Percentiles rank a stretch among this genome's conserved stretches.
Evolutionary conservation across 257 asterid genomes (phyloP).

Genomic region (Cinchona pubescens): DNA sequence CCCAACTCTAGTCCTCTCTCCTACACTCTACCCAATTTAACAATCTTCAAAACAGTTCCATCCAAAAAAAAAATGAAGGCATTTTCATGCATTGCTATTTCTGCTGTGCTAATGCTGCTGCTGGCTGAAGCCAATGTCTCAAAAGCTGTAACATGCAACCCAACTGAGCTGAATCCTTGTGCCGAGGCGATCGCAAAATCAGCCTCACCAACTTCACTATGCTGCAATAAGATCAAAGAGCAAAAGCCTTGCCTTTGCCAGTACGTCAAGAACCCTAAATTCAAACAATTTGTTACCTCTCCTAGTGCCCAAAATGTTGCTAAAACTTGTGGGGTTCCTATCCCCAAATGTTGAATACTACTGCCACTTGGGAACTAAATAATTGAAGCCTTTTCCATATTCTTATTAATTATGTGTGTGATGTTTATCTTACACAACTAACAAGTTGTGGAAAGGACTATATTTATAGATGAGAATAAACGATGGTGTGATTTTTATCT

Average conservation of each 20-base stretch:
- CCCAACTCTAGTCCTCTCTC: not conserved
- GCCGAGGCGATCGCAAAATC: slow-evolving; percentile 19
- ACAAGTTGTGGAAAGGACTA: too few species aligned
- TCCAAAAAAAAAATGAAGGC: slow-evolving; percentile 35
- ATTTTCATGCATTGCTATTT: slow-evolving; percentile 13
- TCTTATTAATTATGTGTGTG: too few species aligned
- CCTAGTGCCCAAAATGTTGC: slow-evolving; percentile 29
- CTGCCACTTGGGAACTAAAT: too few species aligned
- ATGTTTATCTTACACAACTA: too few species aligned
- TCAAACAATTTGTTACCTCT: slow-evolving; percentile 19
- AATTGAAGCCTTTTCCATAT: too few species aligned
- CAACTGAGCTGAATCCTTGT: slow-evolving; percentile 25
- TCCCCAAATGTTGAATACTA: slow-evolving; percentile 40
- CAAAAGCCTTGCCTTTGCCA: slow-evolving; percentile 38
- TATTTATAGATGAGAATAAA: too few species aligned
- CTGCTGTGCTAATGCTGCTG: slow-evolving; percentile 25
- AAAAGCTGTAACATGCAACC: slow-evolving; percentile 27
- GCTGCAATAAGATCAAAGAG: slow-evolving; percentile 30
- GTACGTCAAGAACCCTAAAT: slow-evolving; percentile 26
- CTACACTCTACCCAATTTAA: not conserved
- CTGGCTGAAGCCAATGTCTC: slow-evolving; percentile 27
- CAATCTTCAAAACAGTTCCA: not conserved
- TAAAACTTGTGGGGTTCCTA: slow-evolving; percentile 21
- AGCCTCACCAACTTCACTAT: slow-evolving; percentile 12
- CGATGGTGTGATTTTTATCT: too few species aligned